Conservation (phyloP, 2,329 filamentous ascomycete genomes). For the Penicillium sp. region DNA sequence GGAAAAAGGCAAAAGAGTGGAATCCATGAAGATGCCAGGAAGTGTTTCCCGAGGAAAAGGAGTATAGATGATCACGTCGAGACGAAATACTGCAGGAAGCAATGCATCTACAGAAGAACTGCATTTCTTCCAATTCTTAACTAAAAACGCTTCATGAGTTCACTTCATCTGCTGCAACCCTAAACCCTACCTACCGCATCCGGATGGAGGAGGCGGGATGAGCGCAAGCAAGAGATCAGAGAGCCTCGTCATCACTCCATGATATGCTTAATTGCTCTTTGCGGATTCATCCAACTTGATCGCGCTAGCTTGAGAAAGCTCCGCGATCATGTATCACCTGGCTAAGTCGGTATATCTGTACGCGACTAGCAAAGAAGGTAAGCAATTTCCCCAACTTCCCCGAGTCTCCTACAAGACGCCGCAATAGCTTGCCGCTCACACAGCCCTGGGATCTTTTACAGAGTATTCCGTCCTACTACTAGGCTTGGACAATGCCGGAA, state of each 20-base stretch:
- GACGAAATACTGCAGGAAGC: neutral
- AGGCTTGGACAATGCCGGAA: slow-evolving; percentile 96
- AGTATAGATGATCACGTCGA: neutral
- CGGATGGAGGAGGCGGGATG: slow-evolving; percentile 3
- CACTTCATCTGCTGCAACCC: slow-evolving; percentile 12
- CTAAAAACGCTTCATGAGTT: neutral
- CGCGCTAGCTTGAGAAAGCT: slow-evolving; percentile 18
- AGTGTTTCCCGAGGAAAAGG: neutral
- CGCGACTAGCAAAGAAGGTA: slow-evolving; percentile 95
- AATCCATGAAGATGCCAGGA: neutral
- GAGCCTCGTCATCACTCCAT: neutral
- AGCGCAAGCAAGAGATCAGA: slow-evolving; percentile 4
- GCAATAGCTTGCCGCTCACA: neutral
- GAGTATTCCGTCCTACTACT: slow-evolving; percentile 97
- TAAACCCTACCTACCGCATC: slow-evolving; percentile 31
- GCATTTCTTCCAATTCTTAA: neutral
- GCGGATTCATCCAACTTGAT: slow-evolving; percentile 12
- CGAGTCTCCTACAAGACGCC: neutral
- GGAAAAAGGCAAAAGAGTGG: neutral
- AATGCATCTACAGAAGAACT: neutral
- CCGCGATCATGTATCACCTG: slow-evolving; percentile 80
- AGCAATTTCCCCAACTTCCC: slow-evolving; percentile 10
- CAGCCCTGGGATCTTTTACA: slow-evolving; percentile 35
- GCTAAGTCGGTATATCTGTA: slow-evolving; percentile 92
- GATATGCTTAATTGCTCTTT: neutral